These are phyloP conservation scores for Pseudogymnoascus sp. DNA, from an alignment of 2,329 filamentous ascomycete genomes.

Conservation along the genomic window DNA sequence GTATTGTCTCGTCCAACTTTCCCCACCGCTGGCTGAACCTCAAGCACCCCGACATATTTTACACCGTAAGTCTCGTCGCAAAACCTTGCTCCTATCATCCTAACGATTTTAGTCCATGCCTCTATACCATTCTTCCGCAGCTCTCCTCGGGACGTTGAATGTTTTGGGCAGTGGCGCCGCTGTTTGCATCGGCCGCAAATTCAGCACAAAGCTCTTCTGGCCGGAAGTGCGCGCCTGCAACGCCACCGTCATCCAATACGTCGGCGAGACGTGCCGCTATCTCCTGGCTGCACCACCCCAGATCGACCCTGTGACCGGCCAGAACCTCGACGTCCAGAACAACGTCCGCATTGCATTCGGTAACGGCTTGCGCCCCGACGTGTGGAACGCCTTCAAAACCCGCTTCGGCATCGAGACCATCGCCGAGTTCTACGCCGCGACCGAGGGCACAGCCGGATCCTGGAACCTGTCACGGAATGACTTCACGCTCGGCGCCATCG, in stretches of 20 bases:
- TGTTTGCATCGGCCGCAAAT: constrained; percentile 66
- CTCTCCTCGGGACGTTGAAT: constrained; percentile 59
- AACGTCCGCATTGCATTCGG: constrained; percentile 69
- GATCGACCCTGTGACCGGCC: constrained; percentile 54
- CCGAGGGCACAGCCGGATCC: constrained; percentile 60
- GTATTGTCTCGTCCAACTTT: constrained; percentile 46
- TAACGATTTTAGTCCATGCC: constrained; percentile 62
- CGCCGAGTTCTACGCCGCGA: constrained; percentile 75
- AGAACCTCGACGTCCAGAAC: constrained; percentile 65
- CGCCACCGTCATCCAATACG: constrained; percentile 76
- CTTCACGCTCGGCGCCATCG: constrained; percentile 69
- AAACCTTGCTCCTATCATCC: background rate
- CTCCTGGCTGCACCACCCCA: constrained; percentile 60
- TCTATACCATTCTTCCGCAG: constrained; percentile 76
- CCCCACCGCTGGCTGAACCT: constrained; percentile 49
- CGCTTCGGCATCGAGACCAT: constrained; percentile 69
- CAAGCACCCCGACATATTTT: constrained; percentile 60
- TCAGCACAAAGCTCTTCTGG: constrained; percentile 73
- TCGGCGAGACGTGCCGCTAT: constrained; percentile 81
- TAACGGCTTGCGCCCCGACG: constrained; percentile 77
- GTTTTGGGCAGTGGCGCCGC: constrained; percentile 56
- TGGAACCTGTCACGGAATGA: constrained; percentile 71
- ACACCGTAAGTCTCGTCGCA: constrained; percentile 49
- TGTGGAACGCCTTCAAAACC: constrained; percentile 77
- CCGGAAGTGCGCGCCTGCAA: constrained; percentile 61